These are phyloP conservation scores for Citrullus amarus DNA, from an alignment of 306 rosid genomes.

Conservation along the genomic window DNA sequence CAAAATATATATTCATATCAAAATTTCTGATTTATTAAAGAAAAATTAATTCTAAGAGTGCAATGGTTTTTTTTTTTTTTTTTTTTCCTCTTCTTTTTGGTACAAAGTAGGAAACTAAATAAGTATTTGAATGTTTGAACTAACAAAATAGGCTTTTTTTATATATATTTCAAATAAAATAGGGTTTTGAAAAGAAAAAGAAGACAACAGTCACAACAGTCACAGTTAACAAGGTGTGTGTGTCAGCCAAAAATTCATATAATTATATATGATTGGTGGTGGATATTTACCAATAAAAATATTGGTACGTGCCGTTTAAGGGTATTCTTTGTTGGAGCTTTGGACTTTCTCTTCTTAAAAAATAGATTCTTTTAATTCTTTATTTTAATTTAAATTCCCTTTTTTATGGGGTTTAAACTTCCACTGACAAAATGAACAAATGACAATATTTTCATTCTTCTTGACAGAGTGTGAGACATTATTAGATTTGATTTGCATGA, in stretches of 20 bases:
- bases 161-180: background rate
- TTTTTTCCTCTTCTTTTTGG: too few species aligned
- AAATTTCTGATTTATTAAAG: too few species aligned
- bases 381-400: background rate
- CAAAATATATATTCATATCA: too few species aligned
- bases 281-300: background rate
- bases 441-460: background rate
- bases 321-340: background rate
- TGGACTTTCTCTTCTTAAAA: background rate
- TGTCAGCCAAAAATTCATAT: conserved; percentile 2
- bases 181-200: background rate
- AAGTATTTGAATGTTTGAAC: background rate
- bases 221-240: background rate
- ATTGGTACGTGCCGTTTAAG: conserved; percentile 10
- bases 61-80: too few species aligned
- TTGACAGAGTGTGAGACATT: background rate
- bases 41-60: too few species aligned
- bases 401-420: background rate
- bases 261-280: conserved; percentile 6
- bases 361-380: background rate
- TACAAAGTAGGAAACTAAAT: background rate
- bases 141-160: background rate
- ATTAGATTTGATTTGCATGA: background rate
- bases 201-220: background rate
- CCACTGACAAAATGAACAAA: background rate